Base-by-base conservation (phyloP, 2,329 filamentous ascomycete species). In the Aspergillus pseudoviridinutans region DNA sequence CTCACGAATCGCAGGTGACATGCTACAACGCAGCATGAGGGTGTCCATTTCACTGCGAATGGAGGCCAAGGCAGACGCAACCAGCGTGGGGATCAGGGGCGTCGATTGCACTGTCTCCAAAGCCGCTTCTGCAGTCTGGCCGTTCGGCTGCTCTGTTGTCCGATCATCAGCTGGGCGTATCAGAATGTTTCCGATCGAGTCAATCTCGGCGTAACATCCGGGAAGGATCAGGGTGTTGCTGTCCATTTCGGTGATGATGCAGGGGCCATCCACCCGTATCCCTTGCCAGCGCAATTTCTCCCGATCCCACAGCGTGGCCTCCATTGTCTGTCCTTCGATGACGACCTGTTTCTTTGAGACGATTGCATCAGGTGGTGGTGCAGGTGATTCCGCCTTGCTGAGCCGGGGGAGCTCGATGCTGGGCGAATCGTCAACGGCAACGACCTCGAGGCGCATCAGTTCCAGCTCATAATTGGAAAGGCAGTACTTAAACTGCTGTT, bases 141-240 rank as follows among this genome's bases (percentile, higher is more conserved):
- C 46, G 5, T 69, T 53, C 3, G 44, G 27, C 4, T 49, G 59
- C 8, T 67, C 67, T 29, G 5, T 46, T 2, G 41, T 17, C 2
- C 22, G 29, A 2, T 69, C 70, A 2, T 74, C 71, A 1, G 66
- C 62, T 0, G 78, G 77, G 50, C 71, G 73, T 57, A 82, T 81
- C 20, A 81, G 66, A 20, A 82, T 80, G 61, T 81, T 82, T 3
- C 79, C 78, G 50, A 80, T 76, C 5, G 61, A 64, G 57, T 82
- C 79, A 5, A 80, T 76, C 58, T 80, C 77, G 4, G 77, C 79
- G 49, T 71, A 71, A 56, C 74, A 78, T 0, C 78, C 79, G 0
- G 79, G 79, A 4, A 80, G 69, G 27, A 82, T 77, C 1, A 82
- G 68, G 0, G 79, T 82, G 61, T 81, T 82, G 22, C 78, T 80